Base-by-base conservation (phyloP, 441 rosid genomes). In the Gossypium gossypioides region DNA sequence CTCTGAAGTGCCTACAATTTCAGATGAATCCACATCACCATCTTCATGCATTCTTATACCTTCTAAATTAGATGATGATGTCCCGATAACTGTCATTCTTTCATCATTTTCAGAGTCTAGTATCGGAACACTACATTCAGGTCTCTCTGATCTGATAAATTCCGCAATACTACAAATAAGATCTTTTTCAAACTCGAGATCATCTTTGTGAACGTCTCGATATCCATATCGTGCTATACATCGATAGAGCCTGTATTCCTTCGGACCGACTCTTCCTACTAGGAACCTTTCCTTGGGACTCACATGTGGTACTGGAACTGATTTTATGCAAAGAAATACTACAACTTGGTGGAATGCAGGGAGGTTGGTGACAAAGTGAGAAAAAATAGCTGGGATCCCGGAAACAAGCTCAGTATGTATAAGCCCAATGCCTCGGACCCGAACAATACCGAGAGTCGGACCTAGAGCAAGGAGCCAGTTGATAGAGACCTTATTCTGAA, bases 331-430 rank as follows among this genome's bases (percentile, higher is more conserved):
- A 62, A 92, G 93, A 72, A 92, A 92, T 76, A 92, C 92, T 1
- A 92, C 84, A 34, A 92, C 90, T 74, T 90, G 98, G 79, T 92
- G 98, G 78, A 90, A 90, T n/a, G 98, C 98, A 0, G 98, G 96
- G 29, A 92, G 96, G 80, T 92, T 92, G 55, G 98, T 90, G 62
- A 92, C 90, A 52, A 92, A 92, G 82, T 89, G 98, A 68, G 96
- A 92, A 81, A 92, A 92, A 59, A 90, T 87, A 1, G 92, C 91
- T 0, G 98, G 98, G 74, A 92, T 88, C 25, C 98, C 98, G 0
- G 96, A 88, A 69, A 90, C 96, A 25, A 92, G 92, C 77, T 90
- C 96, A 0, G 95, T 92, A 60, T 88, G 84, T 76, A 92, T 87
- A 66, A 92, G 87, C 54, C 98, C 98, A 1, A 92, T 90, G 6